phyloP scores from a whole-genome alignment of 192 early-diverging fungal species.

The Entomortierella lignicola region DNA sequence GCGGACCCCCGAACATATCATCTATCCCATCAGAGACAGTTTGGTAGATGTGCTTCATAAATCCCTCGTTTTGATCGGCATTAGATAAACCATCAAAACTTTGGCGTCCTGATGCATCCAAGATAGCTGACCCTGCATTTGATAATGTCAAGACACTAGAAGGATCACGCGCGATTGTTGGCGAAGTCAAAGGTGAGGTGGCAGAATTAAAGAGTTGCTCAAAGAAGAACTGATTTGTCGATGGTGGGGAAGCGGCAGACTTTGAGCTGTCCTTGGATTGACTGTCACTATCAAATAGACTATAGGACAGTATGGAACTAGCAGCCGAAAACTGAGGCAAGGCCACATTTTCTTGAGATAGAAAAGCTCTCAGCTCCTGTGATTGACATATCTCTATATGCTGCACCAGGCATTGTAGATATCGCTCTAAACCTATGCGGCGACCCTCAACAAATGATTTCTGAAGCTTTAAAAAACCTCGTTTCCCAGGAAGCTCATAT shows the following conservation, averaged over 20 bases:
- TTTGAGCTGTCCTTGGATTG: background rate
- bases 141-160: background rate
- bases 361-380: slow-evolving; percentile 74
- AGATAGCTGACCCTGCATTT: background rate
- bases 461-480: slow-evolving; percentile 74
- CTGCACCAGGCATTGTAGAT: slow-evolving; percentile 71
- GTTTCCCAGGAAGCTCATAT: slow-evolving; percentile 81
- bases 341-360: slow-evolving; percentile 71
- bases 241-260: background rate
- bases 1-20: slow-evolving; percentile 63
- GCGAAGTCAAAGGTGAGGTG: slow-evolving; percentile 22
- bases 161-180: slow-evolving; percentile 3
- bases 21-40: slow-evolving; percentile 81
- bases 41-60: slow-evolving; percentile 75
- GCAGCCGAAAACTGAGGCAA: slow-evolving; percentile 44
- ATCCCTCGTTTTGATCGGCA: slow-evolving; percentile 51
- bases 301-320: background rate
- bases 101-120: background rate
- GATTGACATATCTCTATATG: slow-evolving; percentile 70
- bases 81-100: slow-evolving; percentile 6
- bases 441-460: slow-evolving; percentile 77
- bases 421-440: slow-evolving; percentile 72
- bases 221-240: slow-evolving; percentile 29
- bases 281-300: slow-evolving; percentile 15
- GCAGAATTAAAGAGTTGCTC: slow-evolving; percentile 45